Conservation (phyloP, 768 basidiomycete species). For the Amanita thiersii region DNA sequence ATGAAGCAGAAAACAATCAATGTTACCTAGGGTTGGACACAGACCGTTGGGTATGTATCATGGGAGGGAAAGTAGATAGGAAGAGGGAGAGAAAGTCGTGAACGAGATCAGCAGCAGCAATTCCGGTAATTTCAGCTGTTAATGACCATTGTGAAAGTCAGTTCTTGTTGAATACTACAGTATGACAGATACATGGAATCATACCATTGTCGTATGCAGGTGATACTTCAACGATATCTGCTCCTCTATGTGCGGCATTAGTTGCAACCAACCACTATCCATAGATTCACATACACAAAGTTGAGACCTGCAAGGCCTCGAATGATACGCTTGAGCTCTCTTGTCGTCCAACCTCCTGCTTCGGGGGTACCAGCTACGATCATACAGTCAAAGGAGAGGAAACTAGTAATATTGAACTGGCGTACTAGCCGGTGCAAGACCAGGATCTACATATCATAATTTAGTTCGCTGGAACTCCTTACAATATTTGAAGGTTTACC, state of each 20-base stretch:
- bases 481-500: no score
- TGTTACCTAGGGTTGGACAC: no score
- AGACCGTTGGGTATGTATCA: no score
- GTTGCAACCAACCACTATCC: background rate
- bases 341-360: conserved; percentile 77
- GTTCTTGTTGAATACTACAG: background rate
- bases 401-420: conserved; percentile 8
- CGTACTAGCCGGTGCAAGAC: conserved; percentile 72
- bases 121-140: conserved; percentile 58
- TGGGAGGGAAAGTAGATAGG: conserved; percentile 32
- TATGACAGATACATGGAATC: conserved; percentile 9
- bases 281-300: conserved; percentile 51
- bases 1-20: no score
- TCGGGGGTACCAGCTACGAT: conserved; percentile 73
- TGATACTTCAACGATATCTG: conserved; percentile 67
- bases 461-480: no score
- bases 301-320: conserved; percentile 74
- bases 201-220: conserved; percentile 67
- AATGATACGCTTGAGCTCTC: conserved; percentile 75
- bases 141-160: background rate
- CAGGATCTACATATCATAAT: conserved; percentile 42
- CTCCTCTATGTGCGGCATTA: conserved; percentile 35
- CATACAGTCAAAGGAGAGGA: conserved; percentile 3
- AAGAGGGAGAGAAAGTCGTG: conserved; percentile 64
- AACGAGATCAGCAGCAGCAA: conserved; percentile 61